Evolutionary conservation across 2,329 filamentous ascomycete genomes (phyloP), one percentile per base, ranked within the genome.

Genomic region (Aureobasidium sp.): DNA sequence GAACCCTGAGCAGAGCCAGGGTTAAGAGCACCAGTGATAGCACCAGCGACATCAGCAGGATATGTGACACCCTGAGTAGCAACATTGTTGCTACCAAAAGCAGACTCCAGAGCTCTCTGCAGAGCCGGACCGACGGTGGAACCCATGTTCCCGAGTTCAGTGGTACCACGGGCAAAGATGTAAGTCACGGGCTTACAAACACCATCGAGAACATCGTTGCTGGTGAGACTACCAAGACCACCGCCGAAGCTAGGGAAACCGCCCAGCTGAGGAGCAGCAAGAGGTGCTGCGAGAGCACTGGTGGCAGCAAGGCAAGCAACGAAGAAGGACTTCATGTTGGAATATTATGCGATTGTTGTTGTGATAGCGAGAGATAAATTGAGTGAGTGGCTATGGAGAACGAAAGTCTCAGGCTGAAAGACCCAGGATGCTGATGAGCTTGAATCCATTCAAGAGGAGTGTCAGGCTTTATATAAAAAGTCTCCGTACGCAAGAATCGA

Each of bases 111-210:
- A 12, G 63, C 65, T 32, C 41, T 63, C n/a, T 62, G 51, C 5
- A 67, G 61, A 29, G 60, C 60, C 34, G 64, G 64, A 32, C 65
- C 65, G 27, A 67, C 65, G 26, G 62, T 61, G 8, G 57, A 61
- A 17, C 65, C 67, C 59, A 84, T 78, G 65, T 82, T 84, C 32
- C 81, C 81, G 0, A 65, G 36, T 68, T 84, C 80, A 8, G 76
- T 78, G 10, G 81, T 83, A 6, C 81, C 82, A 17, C 82, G 78
- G 20, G 82, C 82, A 64, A 81, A 84, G 65, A 84, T 77, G 55
- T 84, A 71, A 3, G 81, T 83, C 64, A 81, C 76, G 32, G 74
- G 68, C 47, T 76, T 77, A 70, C 78, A 81, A 9, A 61, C 59
- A 15, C 65, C 66, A 44, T 62, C 59, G 37, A 60, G 56, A n/a